Evolutionary conservation across 2,329 filamentous ascomycete genomes (phyloP), one percentile per base, ranked within the genome.

Genomic region (Paecilomyces fulvus): DNA sequence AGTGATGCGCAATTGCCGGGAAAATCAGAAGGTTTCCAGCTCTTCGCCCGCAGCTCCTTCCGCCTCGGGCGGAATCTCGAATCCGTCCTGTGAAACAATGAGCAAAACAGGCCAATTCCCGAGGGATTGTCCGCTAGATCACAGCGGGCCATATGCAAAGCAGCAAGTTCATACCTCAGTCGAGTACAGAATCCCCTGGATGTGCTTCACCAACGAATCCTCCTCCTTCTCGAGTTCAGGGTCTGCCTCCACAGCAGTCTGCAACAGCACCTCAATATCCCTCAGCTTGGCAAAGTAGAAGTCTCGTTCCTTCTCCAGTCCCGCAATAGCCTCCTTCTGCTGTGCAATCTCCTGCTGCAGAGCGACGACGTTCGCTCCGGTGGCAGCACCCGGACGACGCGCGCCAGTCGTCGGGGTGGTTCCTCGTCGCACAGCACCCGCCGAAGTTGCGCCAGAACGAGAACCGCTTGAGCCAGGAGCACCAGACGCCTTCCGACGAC

Each of bases 211-310:
- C 61, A 99, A 79, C 14, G 90, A 87, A 60, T 91, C 88, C 67
- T 96, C 92, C 59, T 95, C 89, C 82, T 95, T 92, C 77, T 96
- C 94, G 53, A 97, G 77, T 76, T 95, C 88, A 0, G 92, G 92
- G 63, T 96, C 89, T 60, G 90, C 88, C 65, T 99, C 94, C 68
- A 95, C 88, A 10, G 92, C 91, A 67, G 90, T 88, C 78, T 99
- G 94, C 55, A 99, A 83, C 66, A 99, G 79, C 62, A 99, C 79
- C 77, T 99, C 94, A 65, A 99, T 99, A 71, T 99, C 94, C 58
- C 94, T 84, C 62, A 99, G 82, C 80, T 99, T 99, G 82, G 90
- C 95, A 76, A 99, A 99, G 80, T 99, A 99, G 73, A 99, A 99
- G 73, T 99, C 94, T 52, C 94, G 84, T 79, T 99, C 94, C 66